phyloP scores from a whole-genome alignment of 108 stramenopile species.

The Nitzschia sp. region DNA sequence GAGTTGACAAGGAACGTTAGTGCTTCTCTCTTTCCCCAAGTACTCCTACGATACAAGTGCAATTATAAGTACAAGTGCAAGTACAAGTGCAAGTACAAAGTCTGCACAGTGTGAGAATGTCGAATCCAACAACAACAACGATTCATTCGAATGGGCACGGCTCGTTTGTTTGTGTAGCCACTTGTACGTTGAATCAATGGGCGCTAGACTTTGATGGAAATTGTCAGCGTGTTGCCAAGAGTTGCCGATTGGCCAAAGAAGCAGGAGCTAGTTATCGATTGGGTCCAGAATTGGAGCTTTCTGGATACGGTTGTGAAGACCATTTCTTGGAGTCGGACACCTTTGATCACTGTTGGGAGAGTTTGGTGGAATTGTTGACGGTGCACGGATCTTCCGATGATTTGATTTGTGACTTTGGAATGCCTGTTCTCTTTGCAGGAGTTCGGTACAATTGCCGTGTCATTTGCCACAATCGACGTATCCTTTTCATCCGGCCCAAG shows the following conservation, averaged over 20 bases:
- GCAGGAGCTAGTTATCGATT: constrained; percentile 88
- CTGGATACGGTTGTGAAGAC: constrained; percentile 98
- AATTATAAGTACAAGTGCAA: background rate
- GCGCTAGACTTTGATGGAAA: constrained; percentile 98
- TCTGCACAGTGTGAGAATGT: no score
- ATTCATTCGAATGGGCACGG: background rate
- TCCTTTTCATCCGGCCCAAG: constrained; percentile 91
- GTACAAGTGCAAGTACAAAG: background rate
- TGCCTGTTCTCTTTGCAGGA: constrained; percentile 86
- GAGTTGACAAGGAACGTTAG: no score
- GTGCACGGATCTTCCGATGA: constrained; percentile 67
- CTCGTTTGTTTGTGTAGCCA: constrained; percentile 83
- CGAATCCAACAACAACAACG: no score
- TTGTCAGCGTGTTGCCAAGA: constrained; percentile 66
- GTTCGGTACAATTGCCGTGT: constrained; percentile 96
- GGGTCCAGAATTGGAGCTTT: constrained; percentile 95
- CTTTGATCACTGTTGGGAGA: constrained; percentile 93
- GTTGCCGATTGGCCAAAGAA: constrained; percentile 78
- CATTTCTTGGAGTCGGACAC: constrained; percentile 97
- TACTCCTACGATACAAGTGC: no score
- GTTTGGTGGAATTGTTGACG: constrained; percentile 62
- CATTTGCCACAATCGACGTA: constrained; percentile 66
- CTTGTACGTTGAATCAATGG: constrained; percentile 99
- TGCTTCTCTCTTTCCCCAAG: no score
- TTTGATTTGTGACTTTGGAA: constrained; percentile 96